Percentiles rank a stretch among this genome's conserved stretches.
Conservation (phyloP, 768 basidiomycete genomes). For the Pleurotus ostreatus region DNA sequence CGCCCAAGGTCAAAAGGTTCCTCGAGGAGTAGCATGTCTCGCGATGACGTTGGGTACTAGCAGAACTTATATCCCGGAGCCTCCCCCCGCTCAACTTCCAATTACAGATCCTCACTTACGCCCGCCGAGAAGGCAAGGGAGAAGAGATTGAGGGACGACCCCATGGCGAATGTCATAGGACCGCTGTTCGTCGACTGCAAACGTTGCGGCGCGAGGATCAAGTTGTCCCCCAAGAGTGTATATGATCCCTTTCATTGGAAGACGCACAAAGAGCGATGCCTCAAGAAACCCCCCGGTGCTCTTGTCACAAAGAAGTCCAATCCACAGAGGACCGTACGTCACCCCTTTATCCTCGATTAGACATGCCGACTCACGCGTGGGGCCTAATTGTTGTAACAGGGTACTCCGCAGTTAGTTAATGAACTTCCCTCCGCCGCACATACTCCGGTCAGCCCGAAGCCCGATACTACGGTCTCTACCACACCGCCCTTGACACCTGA, state of each 20-base stretch:
- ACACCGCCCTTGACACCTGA: constrained; percentile 34
- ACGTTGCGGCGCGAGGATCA: constrained; percentile 53
- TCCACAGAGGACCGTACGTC: constrained; percentile 14
- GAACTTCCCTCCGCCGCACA: constrained; percentile 19
- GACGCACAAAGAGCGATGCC: constrained; percentile 58
- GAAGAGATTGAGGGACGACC: constrained; percentile 47
- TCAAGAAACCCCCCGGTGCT: constrained; percentile 35
- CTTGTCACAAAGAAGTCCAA: constrained; percentile 14
- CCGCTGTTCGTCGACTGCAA: constrained; percentile 51
- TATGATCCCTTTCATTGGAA: constrained; percentile 68
- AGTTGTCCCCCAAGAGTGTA: constrained; percentile 62
- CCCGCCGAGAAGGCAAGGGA: constrained; percentile 46
- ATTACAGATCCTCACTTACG: constrained; percentile 23
- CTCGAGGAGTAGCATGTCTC: constrained; percentile 2
- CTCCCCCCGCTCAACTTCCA: constrained; percentile 4
- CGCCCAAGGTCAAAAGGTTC: not conserved
- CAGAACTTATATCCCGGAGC: not conserved
- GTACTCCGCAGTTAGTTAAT: constrained; percentile 5
- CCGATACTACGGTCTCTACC: constrained; percentile 14
- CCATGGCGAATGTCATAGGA: constrained; percentile 46
- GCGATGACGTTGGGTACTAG: constrained; percentile 1
- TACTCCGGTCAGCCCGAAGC: constrained; percentile 25
- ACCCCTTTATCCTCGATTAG: not conserved
- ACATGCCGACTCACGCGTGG: not conserved
- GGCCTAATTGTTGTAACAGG: not conserved